A percentile compares a stretch with the other conserved stretches of the same genome.
phyloP scores from a whole-genome alignment of 129 eudicot genomes.

The Kitagawia praeruptora region DNA sequence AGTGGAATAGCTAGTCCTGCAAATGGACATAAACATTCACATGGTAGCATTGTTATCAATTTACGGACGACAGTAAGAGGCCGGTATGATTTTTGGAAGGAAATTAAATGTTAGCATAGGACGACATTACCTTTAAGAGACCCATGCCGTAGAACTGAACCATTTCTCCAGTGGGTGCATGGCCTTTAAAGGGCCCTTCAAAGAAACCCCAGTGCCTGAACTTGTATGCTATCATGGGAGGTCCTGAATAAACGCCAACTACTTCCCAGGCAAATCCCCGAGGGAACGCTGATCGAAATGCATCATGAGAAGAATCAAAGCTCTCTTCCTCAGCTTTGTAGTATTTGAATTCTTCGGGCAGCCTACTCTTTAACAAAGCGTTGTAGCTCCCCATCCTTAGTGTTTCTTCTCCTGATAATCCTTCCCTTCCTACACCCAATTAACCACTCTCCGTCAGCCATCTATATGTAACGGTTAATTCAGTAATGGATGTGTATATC shows the following conservation, averaged over 20 bases:
- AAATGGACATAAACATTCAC: too few relatives aligned
- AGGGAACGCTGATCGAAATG: slow-evolving; percentile 61
- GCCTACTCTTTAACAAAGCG: slow-evolving; percentile 52
- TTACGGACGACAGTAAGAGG: too few relatives aligned
- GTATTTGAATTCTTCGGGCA: slow-evolving; percentile 65
- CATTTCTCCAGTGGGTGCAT: slow-evolving; percentile 74
- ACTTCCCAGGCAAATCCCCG: slow-evolving; percentile 96
- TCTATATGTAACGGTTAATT: too few relatives aligned
- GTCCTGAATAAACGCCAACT: slow-evolving; percentile 65
- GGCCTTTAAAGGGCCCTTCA: slow-evolving; percentile 79
- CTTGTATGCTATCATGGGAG: slow-evolving; percentile 65
- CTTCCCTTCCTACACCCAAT: slow-evolving; percentile 46
- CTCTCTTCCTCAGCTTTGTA: slow-evolving; percentile 87
- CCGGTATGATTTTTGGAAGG: too few relatives aligned
- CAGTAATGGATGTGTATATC: too few relatives aligned
- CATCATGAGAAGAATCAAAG: slow-evolving; percentile 78
- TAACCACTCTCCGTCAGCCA: background rate
- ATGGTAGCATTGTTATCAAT: too few relatives aligned
- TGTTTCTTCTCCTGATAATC: too few relatives aligned
- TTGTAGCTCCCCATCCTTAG: slow-evolving; percentile 56
- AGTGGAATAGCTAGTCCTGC: too few relatives aligned
- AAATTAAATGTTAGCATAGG: background rate
- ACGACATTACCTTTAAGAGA: slow-evolving; percentile 42
- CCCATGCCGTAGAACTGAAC: slow-evolving; percentile 77
- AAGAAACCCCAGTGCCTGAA: slow-evolving; percentile 95